Evolutionary conservation across 495 filamentous ascomycete species (phyloP).

Genomic region (Aspergillus asperescens): DNA sequence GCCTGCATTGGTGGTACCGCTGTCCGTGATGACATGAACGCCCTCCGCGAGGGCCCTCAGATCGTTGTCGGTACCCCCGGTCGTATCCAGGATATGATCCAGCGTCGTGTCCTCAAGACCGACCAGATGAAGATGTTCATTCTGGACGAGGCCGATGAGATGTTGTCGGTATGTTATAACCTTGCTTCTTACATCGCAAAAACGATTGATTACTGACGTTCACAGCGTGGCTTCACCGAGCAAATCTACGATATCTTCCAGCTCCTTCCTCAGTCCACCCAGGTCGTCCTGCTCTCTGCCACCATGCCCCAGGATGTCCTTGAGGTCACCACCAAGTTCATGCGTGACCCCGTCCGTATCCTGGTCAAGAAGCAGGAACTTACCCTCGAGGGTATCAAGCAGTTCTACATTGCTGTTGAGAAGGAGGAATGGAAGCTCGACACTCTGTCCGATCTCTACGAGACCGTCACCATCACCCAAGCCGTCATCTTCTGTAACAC

Average conservation of each 20-base stretch:
- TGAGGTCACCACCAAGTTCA: constrained; percentile 99
- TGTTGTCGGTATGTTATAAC: constrained; percentile 74
- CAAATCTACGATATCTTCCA: constrained; percentile 99
- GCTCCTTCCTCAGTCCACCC: constrained; percentile 91
- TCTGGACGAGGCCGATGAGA: constrained; percentile 98
- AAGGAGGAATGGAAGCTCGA: constrained; percentile 99
- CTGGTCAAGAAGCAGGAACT: constrained; percentile 99
- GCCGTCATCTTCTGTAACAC: constrained; percentile 99
- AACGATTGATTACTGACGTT: background rate
- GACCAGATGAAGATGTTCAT: constrained; percentile 99
- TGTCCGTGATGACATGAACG: constrained; percentile 95
- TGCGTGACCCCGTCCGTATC: constrained; percentile 98
- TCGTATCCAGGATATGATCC: constrained; percentile 98
- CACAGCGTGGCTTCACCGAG: constrained; percentile 91
- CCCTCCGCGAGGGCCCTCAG: constrained; percentile 91
- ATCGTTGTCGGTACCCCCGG: constrained; percentile 96
- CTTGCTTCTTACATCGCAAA: background rate
- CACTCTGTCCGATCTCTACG: constrained; percentile 96
- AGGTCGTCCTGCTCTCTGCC: constrained; percentile 94
- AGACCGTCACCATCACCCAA: constrained; percentile 98
- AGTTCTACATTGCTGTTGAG: constrained; percentile 99
- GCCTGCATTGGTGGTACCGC: constrained; percentile 98
- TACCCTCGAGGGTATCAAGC: constrained; percentile 98
- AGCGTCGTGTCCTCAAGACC: constrained; percentile 87
- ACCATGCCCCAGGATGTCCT: constrained; percentile 99